These are phyloP conservation scores for Colletotrichum chlorophyti DNA, from an alignment of 2,329 filamentous ascomycete species.

Conservation along the genomic window DNA sequence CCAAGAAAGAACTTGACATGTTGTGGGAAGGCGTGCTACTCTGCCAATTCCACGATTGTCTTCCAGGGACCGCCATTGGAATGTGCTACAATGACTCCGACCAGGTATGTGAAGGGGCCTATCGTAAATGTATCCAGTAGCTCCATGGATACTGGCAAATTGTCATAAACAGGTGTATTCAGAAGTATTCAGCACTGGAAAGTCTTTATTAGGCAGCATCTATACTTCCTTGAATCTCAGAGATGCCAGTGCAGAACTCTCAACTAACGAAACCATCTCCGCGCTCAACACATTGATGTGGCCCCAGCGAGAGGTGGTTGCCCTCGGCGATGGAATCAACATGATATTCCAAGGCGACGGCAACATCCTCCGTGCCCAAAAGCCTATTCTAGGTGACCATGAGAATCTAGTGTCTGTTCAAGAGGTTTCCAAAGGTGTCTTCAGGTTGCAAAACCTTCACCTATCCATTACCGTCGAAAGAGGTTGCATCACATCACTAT, in stretches of 20 bases:
- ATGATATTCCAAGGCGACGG: conserved; percentile 35
- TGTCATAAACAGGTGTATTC: too few relatives aligned
- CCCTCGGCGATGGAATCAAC: conserved; percentile 37
- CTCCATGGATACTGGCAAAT: too few relatives aligned
- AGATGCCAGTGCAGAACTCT: conserved; percentile 46
- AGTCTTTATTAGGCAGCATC: too few relatives aligned
- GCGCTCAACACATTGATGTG: conserved; percentile 70
- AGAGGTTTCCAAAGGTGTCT: conserved; percentile 56
- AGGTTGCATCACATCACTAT: conserved; percentile 68
- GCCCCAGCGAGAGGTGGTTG: conserved; percentile 59
- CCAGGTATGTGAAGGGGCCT: conserved; percentile 50
- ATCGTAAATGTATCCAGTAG: too few relatives aligned
- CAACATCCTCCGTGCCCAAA: conserved; percentile 26
- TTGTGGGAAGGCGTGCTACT: conserved; percentile 73
- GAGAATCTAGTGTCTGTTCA: conserved; percentile 40
- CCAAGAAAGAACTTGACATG: conserved; percentile 69
- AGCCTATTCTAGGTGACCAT: conserved; percentile 29
- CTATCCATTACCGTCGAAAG: conserved; percentile 60
- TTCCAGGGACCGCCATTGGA: conserved; percentile 71
- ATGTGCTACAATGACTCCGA: conserved; percentile 76
- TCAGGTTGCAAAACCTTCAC: conserved; percentile 62
- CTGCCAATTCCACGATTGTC: conserved; percentile 74
- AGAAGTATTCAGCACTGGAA: too few relatives aligned
- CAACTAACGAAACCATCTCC: conserved; percentile 63
- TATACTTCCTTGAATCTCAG: neutral